These are phyloP conservation scores for Trifolium pratense DNA, from an alignment of 306 rosid species.

Conservation along the genomic window DNA sequence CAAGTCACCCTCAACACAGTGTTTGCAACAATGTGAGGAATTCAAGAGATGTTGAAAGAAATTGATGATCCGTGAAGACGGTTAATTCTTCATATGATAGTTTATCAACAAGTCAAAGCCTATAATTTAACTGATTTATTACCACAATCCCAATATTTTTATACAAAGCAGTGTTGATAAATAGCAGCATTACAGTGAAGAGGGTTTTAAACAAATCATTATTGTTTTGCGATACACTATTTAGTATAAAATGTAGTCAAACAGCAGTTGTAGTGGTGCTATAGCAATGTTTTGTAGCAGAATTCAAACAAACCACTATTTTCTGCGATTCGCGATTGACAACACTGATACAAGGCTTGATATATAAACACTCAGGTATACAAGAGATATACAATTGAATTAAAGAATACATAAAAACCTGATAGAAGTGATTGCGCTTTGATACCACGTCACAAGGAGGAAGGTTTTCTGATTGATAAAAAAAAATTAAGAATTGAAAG, in stretches of 20 bases:
- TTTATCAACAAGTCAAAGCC: conserved; percentile 27
- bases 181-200: neutral
- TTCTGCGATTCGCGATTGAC: neutral
- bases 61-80: conserved; percentile 7
- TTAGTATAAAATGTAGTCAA: no score
- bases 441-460: conserved; percentile 77
- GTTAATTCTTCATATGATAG: conserved; percentile 29
- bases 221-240: neutral
- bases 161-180: neutral
- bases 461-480: conserved; percentile 62
- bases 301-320: neutral
- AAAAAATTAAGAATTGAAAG: conserved; percentile 9
- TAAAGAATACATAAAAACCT: conserved; percentile 56
- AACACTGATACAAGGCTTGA: conserved; percentile 9
- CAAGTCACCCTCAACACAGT: conserved; percentile 37
- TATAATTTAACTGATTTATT: conserved; percentile 4
- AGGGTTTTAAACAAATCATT: neutral
- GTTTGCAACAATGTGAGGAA: conserved; percentile 30
- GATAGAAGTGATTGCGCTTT: conserved; percentile 82
- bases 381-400: neutral
- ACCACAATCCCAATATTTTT: conserved; percentile 24
- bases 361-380: conserved; percentile 3
- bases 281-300: neutral
- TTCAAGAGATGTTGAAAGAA: conserved; percentile 19
- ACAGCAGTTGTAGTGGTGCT: no score